Percentiles rank a stretch among this genome's conserved stretches.
Evolutionary conservation across 371 early-diverging fungal species (phyloP).

Genomic region (Gilbertella persicaria): DNA sequence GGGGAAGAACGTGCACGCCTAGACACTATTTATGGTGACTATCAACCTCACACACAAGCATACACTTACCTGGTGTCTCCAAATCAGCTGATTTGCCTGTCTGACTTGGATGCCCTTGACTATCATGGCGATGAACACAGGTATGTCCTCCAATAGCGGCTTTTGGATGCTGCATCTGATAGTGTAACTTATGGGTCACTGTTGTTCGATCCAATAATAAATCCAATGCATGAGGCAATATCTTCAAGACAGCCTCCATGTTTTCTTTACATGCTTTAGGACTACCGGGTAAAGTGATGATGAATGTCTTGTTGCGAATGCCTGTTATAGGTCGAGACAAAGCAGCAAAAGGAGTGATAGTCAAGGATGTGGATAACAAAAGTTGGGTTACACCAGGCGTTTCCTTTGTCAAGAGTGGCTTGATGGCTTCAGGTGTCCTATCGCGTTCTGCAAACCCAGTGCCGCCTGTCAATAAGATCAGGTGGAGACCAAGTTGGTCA

Average conservation of each 20-base stretch:
- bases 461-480: constrained; percentile 92
- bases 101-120: constrained; percentile 6
- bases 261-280: constrained; percentile 86
- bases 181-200: constrained; percentile 15
- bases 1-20: constrained; percentile 76
- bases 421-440: constrained; percentile 86
- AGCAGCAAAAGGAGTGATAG: constrained; percentile 87
- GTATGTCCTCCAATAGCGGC: constrained; percentile 12
- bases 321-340: constrained; percentile 87
- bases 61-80: constrained; percentile 48
- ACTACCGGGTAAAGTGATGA: constrained; percentile 89
- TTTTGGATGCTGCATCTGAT: constrained; percentile 11
- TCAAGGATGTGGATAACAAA: constrained; percentile 70
- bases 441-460: constrained; percentile 90
- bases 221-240: constrained; percentile 85
- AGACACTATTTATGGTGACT: constrained; percentile 44
- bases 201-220: constrained; percentile 53
- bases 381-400: constrained; percentile 80
- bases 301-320: constrained; percentile 64
- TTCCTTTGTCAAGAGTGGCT: constrained; percentile 66
- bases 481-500: constrained; percentile 48
- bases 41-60: not conserved
- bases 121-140: constrained; percentile 22
- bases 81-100: constrained; percentile 35
- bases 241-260: constrained; percentile 63